phyloP scores from a whole-genome alignment of 257 asterid species.

The Linaria vulgaris region DNA sequence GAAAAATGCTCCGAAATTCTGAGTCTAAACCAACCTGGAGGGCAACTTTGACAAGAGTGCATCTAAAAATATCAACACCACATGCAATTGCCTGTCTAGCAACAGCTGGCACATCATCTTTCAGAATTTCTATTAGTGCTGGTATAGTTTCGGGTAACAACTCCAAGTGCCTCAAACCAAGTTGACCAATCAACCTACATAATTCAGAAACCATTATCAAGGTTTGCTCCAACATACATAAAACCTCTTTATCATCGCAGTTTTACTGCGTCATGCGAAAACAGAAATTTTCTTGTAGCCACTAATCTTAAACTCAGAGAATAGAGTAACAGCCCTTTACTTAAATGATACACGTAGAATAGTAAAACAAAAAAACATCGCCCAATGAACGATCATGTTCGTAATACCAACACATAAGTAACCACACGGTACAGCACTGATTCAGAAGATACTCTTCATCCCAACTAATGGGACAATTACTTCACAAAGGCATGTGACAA shows the following conservation, averaged over 20 bases:
- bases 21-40: constrained; percentile 56
- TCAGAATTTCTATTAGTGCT: constrained; percentile 57
- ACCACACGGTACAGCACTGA: too few species aligned
- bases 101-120: constrained; percentile 87
- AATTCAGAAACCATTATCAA: constrained; percentile 13
- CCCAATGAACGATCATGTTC: too few species aligned
- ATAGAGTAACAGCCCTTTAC: too few species aligned
- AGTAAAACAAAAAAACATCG: too few species aligned
- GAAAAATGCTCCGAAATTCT: background rate
- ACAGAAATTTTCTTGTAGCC: too few species aligned
- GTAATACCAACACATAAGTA: too few species aligned
- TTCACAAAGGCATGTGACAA: too few species aligned
- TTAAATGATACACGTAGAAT: constrained; percentile 1
- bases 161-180: constrained; percentile 75
- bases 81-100: constrained; percentile 90
- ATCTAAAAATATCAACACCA: constrained; percentile 71
- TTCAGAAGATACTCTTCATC: too few species aligned
- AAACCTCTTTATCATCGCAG: background rate
- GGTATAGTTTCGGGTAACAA: constrained; percentile 84
- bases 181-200: constrained; percentile 72
- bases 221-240: constrained; percentile 5
- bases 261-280: constrained; percentile 8
- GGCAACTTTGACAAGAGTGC: constrained; percentile 61
- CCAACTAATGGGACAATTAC: too few species aligned
- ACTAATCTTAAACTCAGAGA: too few species aligned